Base-by-base conservation (phyloP, 192 early-diverging fungal species). In the Cetraspora pellucida region DNA sequence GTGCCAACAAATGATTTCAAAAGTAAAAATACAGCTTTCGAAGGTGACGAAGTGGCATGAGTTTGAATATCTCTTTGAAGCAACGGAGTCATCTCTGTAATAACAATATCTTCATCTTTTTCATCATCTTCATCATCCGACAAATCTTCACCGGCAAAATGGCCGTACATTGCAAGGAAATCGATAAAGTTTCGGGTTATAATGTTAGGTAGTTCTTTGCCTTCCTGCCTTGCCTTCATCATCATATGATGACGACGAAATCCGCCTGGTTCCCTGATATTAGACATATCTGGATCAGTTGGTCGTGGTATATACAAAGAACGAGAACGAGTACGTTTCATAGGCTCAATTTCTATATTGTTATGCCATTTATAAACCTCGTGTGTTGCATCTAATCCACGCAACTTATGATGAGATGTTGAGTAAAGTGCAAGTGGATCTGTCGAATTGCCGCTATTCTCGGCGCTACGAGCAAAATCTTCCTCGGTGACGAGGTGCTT, bases 131-230 rank as follows among this genome's bases (percentile, higher is more conserved):
- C 90, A 70, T 93, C 93, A 44, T 93, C 92, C 21, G 93, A 94
- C 70, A 92, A 89, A 70, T 95, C 94, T 81, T 95, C 96, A 57
- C 95, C 96, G 37, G 93, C 96, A 86, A 96, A 98, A 79, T 94
- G 96, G 60, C 95, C 95, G 71, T 94, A 97, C 77, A 98, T 84
- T 25, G 90, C 92, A 72, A 98, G 87, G 78, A 96, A 97, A 79
- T 98, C 97, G 43, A 97, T 88, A 87, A 97, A 98, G 81, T 92
- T 97, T n/a, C 89, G 79, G 8, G 97, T 96, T 75, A 96, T 81
- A 28, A 89, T 88, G 65, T 93, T 91, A 0, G 92, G 93, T 65
- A 78, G 83, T 17, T 78, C 78, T 27, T 87, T 86, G 49, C 93
- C 95, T 72, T 86, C 84, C 44, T 84, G 81, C 30, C 84, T 80